Percentiles rank a stretch among this genome's conserved stretches.
phyloP scores from a whole-genome alignment of 1,284 basidiomycete genomes.

The Heterobasidion parviporum region DNA sequence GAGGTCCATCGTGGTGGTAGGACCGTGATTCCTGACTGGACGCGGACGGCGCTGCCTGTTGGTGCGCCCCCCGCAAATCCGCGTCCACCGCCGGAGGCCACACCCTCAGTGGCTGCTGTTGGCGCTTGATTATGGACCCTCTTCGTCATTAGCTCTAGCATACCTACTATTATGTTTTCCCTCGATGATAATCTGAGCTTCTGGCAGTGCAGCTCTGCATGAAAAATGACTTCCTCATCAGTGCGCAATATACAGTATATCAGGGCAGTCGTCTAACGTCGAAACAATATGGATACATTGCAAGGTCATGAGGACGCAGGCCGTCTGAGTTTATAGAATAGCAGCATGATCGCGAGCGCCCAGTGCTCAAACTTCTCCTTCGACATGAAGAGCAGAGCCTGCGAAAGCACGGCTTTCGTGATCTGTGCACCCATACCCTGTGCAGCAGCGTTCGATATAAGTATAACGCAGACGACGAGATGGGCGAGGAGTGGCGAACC shows the following conservation, averaged over 20 bases:
- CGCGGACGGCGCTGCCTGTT: constrained; percentile 46
- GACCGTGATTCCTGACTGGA: constrained; percentile 73
- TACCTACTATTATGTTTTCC: not conserved
- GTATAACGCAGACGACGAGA: not conserved
- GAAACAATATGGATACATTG: not conserved
- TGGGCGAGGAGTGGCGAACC: constrained; percentile 39
- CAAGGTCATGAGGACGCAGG: not conserved
- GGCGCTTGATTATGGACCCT: constrained; percentile 9
- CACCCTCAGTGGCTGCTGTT: constrained; percentile 8
- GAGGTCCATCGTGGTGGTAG: constrained; percentile 13
- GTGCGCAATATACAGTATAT: not conserved
- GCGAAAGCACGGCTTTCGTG: constrained; percentile 80
- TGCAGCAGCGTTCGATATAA: not conserved
- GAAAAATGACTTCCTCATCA: not conserved
- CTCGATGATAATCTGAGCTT: too few relatives aligned
- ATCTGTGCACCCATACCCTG: constrained; percentile 91
- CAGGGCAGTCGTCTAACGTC: not conserved
- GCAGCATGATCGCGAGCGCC: constrained; percentile 56
- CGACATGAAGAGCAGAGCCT: constrained; percentile 74
- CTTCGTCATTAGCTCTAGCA: not conserved
- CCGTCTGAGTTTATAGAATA: constrained; percentile 21
- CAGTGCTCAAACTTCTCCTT: constrained; percentile 82
- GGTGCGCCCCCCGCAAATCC: constrained; percentile 49
- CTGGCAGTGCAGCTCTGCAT: too few relatives aligned
- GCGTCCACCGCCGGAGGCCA: constrained; percentile 7